Evolutionary conservation across 352 stramenopile species (phyloP).

Genomic region (Pythium sukuiense): DNA sequence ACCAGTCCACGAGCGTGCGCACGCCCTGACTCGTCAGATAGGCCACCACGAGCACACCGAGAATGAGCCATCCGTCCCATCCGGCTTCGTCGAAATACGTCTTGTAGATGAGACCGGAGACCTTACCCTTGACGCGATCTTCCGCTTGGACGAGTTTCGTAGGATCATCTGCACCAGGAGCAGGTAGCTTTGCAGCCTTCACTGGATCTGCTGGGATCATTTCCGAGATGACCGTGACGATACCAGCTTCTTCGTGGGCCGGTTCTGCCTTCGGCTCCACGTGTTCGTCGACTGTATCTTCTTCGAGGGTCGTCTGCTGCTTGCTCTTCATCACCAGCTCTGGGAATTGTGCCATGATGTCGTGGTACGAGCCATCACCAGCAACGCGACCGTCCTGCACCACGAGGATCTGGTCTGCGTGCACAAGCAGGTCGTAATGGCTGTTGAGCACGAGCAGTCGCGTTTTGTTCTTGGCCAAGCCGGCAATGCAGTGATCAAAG

Average conservation of each 20-base stretch:
- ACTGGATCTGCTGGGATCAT: too few species aligned
- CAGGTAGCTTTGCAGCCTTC: too few species aligned
- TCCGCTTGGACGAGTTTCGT: slow-evolving; percentile 26
- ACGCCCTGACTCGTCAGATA: slow-evolving; percentile 10
- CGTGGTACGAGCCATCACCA: slow-evolving; percentile 30
- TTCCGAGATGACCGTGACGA: too few species aligned
- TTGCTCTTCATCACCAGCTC: slow-evolving; percentile 13
- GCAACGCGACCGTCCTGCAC: slow-evolving; percentile 30
- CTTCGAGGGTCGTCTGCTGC: slow-evolving; percentile 18
- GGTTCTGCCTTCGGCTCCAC: too few species aligned
- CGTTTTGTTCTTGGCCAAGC: slow-evolving; percentile 36
- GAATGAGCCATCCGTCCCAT: slow-evolving; percentile 16
- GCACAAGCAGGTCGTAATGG: slow-evolving; percentile 31
- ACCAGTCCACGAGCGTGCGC: slow-evolving; percentile 14
- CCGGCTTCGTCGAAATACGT: slow-evolving; percentile 27
- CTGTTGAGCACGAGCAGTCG: slow-evolving; percentile 84
- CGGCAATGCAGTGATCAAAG: slow-evolving; percentile 39
- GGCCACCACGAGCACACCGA: slow-evolving; percentile 1
- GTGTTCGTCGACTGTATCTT: slow-evolving; percentile 22
- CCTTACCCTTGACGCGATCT: slow-evolving; percentile 22
- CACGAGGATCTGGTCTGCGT: slow-evolving; percentile 35
- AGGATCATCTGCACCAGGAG: neutral
- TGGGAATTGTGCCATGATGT: slow-evolving; percentile 29
- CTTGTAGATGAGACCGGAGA: slow-evolving; percentile 21
- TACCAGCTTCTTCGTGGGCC: too few species aligned